Conservation (phyloP, 331 rosid species). For the Acacia concinna region DNA sequence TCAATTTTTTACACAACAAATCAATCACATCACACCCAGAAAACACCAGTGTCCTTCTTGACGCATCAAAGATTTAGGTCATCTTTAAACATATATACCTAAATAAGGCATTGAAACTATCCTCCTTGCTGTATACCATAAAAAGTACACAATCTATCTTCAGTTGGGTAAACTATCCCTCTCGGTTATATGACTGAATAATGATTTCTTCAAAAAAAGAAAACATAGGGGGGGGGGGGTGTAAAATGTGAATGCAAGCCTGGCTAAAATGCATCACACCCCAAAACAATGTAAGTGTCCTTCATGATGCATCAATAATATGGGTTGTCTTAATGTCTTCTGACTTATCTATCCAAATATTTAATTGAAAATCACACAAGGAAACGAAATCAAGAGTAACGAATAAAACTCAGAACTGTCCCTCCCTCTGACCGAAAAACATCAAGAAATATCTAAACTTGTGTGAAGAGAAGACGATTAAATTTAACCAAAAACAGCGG, state of each 20-base stretch:
- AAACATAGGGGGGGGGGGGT: not conserved
- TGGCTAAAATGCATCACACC: constrained; percentile 1
- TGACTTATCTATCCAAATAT: not conserved
- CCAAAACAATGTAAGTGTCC: not conserved
- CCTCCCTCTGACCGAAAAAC: not conserved
- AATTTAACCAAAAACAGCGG: not conserved
- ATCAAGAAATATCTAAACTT: not conserved
- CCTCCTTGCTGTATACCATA: not conserved
- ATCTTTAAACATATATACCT: not conserved
- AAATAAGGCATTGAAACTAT: not conserved
- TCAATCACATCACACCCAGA: constrained; percentile 16
- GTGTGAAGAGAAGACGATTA: not conserved
- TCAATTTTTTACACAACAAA: not conserved
- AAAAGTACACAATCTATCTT: not conserved
- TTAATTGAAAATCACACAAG: not conserved
- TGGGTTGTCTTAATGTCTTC: not conserved
- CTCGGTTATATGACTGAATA: not conserved
- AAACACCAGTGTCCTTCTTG: not conserved
- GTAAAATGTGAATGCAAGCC: not conserved
- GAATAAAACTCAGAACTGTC: constrained; percentile 9
- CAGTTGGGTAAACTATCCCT: not conserved
- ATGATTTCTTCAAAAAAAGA: not conserved
- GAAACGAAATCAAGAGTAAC: constrained; percentile 17
- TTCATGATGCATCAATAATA: constrained; percentile 10
- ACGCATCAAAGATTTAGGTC: constrained; percentile 11